Conservation (phyloP, 768 basidiomycete species). For the Auricularia sp. region DNA sequence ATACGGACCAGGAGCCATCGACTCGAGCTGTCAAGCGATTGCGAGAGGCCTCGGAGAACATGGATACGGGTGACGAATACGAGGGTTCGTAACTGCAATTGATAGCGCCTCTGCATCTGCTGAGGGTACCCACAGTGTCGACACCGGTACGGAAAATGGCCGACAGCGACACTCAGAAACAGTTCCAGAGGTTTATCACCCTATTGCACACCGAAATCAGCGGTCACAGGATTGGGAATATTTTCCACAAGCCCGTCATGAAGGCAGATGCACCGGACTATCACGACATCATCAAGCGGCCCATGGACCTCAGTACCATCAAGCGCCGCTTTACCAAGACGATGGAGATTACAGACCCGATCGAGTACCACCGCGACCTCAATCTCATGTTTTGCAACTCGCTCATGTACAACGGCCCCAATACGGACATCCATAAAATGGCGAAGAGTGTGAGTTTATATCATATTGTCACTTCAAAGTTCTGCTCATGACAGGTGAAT, state of each 20-base stretch:
- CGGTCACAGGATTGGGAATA: conserved; percentile 77
- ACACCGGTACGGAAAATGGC: not conserved
- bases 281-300: conserved; percentile 83
- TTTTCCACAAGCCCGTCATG: conserved; percentile 87
- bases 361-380: conserved; percentile 85
- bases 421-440: conserved; percentile 80
- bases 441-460: conserved; percentile 67
- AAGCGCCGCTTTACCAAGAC: conserved; percentile 70
- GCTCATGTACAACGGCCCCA: conserved; percentile 90
- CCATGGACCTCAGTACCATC: conserved; percentile 93
- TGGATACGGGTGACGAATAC: not conserved
- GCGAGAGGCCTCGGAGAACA: conserved; percentile 6
- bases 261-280: conserved; percentile 85
- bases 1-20: conserved; percentile 1
- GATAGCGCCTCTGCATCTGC: not conserved
- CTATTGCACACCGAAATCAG: conserved; percentile 77
- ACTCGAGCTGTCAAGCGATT: conserved; percentile 4
- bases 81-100: not conserved
- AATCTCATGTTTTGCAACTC: conserved; percentile 95
- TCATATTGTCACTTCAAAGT: no score
- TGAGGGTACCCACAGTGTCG: not conserved
- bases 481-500: not conserved
- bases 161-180: conserved; percentile 29
- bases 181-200: conserved; percentile 72
- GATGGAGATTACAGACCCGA: conserved; percentile 66